A percentile compares a stretch with the other conserved stretches of the same genome.
These are phyloP conservation scores for Euphrasia confusa DNA, from an alignment of 257 asterid species.

Conservation along the genomic window DNA sequence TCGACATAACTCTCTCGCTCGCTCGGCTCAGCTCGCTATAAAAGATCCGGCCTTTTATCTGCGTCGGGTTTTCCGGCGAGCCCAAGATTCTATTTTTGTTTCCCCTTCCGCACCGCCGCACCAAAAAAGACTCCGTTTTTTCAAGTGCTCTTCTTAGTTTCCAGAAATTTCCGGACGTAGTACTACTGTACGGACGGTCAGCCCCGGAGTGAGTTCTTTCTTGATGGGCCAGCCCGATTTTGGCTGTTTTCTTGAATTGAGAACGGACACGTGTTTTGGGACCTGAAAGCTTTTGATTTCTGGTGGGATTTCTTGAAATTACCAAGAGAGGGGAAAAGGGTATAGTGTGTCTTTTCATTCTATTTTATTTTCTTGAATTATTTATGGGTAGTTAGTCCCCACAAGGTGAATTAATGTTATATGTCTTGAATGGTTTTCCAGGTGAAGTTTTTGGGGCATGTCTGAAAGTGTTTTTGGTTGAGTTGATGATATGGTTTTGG, in stretches of 20 bases:
- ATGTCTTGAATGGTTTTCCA: not conserved
- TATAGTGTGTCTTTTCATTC: not conserved
- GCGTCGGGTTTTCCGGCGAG: slow-evolving; percentile 2
- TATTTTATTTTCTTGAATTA: slow-evolving; percentile 11
- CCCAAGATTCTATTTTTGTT: not conserved
- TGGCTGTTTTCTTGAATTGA: slow-evolving; percentile 1
- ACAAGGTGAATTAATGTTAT: slow-evolving; percentile 9
- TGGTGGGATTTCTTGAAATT: slow-evolving; percentile 18
- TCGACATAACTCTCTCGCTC: not conserved
- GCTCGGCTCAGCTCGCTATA: not conserved
- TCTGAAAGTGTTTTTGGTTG: slow-evolving; percentile 8
- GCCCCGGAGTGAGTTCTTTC: not conserved
- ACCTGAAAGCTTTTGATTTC: slow-evolving; percentile 9
- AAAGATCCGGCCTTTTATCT: not conserved
- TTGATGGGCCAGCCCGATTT: slow-evolving; percentile 32
- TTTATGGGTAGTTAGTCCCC: not conserved
- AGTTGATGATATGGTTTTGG: slow-evolving; percentile 17
- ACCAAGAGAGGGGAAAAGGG: slow-evolving; percentile 2
- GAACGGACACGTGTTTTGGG: slow-evolving; percentile 16
- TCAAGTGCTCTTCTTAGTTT: slow-evolving; percentile 18
- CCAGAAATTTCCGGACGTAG: slow-evolving; percentile 15
- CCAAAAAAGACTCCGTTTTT: not conserved
- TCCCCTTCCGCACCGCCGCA: not conserved
- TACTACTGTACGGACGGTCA: slow-evolving; percentile 15
- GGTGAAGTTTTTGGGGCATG: not conserved